Evolutionary conservation across 257 asterid genomes (phyloP), one percentile per base, ranked within the genome.

Genomic region (Ilex aquifolium): DNA sequence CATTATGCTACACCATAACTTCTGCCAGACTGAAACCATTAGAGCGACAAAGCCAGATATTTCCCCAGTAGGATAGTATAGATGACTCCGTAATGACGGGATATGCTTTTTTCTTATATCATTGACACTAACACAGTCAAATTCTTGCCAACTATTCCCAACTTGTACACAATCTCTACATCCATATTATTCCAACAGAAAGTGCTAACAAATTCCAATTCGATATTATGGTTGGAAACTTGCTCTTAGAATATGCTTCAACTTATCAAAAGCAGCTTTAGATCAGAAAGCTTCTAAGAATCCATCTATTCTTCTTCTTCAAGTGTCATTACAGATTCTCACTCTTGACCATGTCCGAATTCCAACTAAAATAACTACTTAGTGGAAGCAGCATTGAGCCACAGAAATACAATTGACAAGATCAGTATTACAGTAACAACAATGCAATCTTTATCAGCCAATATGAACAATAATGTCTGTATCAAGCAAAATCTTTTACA

Each of bases 81-180:
- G 5, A 8, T 36, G 42, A 36, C 42, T 36, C 42, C 42, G 1
- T 36, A 36, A 36, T 8, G 5, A 36, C 42, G 42, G 8, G 7
- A 1, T 36, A 36, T 36, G 8, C 5, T 36, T 36, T 8, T 36
- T 36, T 36, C 8, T 36, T 36, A 0, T 36, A 36, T 4, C 42
- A 36, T 36, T 36, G 2, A 57, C 21, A 44, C 32, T 61, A 36
- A 51, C 30, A 9, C 31, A 30, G 6, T 46, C 50, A 21, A 31
- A 14, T 21, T 21, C 46, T 46, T 53, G 13, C 54, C 59, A 31
- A 30, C 52, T 59, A 16, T 8, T 39, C 56, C 57, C 77, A 50
- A 70, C 76, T 74, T 63, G 69, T 53, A 63, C 27, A 50, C 29
- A 57, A 63, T 56, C 72, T 57, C 55, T 69, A n/a, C 32, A 51